These are phyloP conservation scores for Ogataea chonburiensis DNA, from an alignment of 805 yeast genomes.

Conservation along the genomic window DNA sequence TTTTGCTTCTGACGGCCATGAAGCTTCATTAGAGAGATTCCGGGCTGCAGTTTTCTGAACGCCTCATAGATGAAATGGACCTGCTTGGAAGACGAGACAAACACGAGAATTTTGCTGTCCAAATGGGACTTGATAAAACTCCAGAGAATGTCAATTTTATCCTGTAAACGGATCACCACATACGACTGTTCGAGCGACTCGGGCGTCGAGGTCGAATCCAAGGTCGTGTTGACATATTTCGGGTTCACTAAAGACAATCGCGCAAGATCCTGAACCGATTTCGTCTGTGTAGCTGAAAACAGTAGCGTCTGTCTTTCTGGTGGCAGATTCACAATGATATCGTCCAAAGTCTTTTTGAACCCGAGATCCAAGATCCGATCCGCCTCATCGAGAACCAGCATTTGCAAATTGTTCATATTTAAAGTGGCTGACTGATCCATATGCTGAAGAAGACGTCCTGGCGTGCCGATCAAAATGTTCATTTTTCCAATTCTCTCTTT, in stretches of 20 bases:
- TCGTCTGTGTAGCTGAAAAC: slow-evolving; percentile 89
- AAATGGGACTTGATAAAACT: slow-evolving; percentile 82
- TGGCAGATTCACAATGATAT: slow-evolving; percentile 74
- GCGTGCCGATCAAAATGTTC: slow-evolving; percentile 86
- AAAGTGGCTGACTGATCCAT: slow-evolving; percentile 85
- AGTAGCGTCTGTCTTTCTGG: slow-evolving; percentile 78
- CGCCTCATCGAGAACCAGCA: slow-evolving; percentile 85
- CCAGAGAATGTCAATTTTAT: slow-evolving; percentile 83
- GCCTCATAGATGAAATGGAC: slow-evolving; percentile 88
- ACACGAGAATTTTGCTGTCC: slow-evolving; percentile 76
- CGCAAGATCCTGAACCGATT: slow-evolving; percentile 78
- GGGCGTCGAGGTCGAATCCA: slow-evolving; percentile 55
- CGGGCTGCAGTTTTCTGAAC: slow-evolving; percentile 85
- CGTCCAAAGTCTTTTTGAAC: slow-evolving; percentile 77
- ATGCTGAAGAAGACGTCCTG: slow-evolving; percentile 87
- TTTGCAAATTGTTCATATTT: slow-evolving; percentile 70
- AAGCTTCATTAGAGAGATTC: slow-evolving; percentile 79
- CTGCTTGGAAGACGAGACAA: slow-evolving; percentile 84
- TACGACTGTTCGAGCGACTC: slow-evolving; percentile 82
- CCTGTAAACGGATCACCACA: slow-evolving; percentile 65
- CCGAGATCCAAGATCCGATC: slow-evolving; percentile 95
- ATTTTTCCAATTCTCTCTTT: slow-evolving; percentile 74
- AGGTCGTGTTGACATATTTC: slow-evolving; percentile 48
- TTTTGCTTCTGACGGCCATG: slow-evolving; percentile 91
- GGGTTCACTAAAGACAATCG: slow-evolving; percentile 71